Evolutionary conservation across 1,284 basidiomycete species (phyloP).

Genomic region (Chiua sp.): DNA sequence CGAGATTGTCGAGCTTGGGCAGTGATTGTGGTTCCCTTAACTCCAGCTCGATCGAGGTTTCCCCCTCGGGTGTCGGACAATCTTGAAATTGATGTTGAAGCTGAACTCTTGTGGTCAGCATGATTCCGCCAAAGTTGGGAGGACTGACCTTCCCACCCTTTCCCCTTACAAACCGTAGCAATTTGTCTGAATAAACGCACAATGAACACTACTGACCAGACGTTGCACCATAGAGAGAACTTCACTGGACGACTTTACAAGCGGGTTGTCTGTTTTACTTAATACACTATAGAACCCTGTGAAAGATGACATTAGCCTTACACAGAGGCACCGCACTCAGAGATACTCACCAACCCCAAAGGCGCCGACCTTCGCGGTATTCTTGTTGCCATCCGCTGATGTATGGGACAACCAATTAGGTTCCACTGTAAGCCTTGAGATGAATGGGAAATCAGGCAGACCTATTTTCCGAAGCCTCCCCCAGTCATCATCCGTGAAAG

Average conservation of each 20-base stretch:
- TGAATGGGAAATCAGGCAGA: background rate
- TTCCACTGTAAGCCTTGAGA: background rate
- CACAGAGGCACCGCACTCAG: background rate
- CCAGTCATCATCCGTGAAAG: slow-evolving; percentile 86
- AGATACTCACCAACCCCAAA: slow-evolving; percentile 76
- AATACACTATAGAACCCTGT: slow-evolving; percentile 83
- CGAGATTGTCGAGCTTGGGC: slow-evolving; percentile 59
- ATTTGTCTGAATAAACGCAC: slow-evolving; percentile 15
- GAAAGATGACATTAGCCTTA: background rate
- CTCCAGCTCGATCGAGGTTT: slow-evolving; percentile 20
- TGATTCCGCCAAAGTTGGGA: slow-evolving; percentile 43
- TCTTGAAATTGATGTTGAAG: slow-evolving; percentile 42
- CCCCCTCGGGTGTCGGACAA: slow-evolving; percentile 61
- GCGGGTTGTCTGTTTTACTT: slow-evolving; percentile 87
- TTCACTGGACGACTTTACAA: slow-evolving; percentile 83
- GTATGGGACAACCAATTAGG: slow-evolving; percentile 1
- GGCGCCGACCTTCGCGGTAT: slow-evolving; percentile 85
- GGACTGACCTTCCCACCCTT: slow-evolving; percentile 42
- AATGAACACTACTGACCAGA: background rate
- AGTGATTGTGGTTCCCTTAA: slow-evolving; percentile 78
- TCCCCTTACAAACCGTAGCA: slow-evolving; percentile 79
- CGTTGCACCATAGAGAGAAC: background rate
- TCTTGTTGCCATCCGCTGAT: slow-evolving; percentile 79
- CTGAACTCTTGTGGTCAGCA: slow-evolving; percentile 2
- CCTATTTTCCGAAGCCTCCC: slow-evolving; percentile 86